Evolutionary conservation across 108 stramenopile species (phyloP).

Genomic region (Nannochloropsis gaditana): DNA sequence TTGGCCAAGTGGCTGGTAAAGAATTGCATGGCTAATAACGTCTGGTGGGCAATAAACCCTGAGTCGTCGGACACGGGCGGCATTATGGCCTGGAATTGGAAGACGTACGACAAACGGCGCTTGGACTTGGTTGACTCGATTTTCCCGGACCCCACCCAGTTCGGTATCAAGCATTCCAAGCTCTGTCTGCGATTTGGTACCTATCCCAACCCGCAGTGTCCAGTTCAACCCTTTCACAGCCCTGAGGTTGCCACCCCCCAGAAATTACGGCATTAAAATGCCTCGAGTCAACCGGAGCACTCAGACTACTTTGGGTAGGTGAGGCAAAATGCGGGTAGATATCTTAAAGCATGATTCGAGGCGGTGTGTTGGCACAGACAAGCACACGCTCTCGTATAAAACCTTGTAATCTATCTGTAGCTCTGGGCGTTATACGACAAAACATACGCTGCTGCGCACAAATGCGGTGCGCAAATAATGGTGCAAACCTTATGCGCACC

Average conservation of each 20-base stretch:
- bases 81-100: constrained; percentile 17
- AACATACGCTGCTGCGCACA: too few relatives aligned
- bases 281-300: too few relatives aligned
- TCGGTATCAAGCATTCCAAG: constrained; percentile 14
- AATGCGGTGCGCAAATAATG: too few relatives aligned
- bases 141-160: constrained; percentile 1
- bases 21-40: constrained; percentile 15
- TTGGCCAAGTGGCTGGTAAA: not conserved
- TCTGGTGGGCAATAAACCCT: constrained; percentile 3
- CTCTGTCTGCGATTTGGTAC: not conserved
- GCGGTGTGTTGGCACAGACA: too few relatives aligned
- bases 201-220: not conserved
- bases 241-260: not conserved
- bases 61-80: not conserved
- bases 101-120: not conserved
- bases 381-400: too few relatives aligned
- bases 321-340: too few relatives aligned
- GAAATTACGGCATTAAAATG: not conserved
- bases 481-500: too few relatives aligned
- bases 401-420: too few relatives aligned
- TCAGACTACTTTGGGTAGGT: too few relatives aligned
- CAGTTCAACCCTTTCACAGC: not conserved
- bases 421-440: too few relatives aligned
- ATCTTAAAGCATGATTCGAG: too few relatives aligned
- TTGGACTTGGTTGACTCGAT: constrained; percentile 2